Evolutionary conservation across 805 yeast genomes (phyloP).

Genomic region (Lipomyces yamadae): DNA sequence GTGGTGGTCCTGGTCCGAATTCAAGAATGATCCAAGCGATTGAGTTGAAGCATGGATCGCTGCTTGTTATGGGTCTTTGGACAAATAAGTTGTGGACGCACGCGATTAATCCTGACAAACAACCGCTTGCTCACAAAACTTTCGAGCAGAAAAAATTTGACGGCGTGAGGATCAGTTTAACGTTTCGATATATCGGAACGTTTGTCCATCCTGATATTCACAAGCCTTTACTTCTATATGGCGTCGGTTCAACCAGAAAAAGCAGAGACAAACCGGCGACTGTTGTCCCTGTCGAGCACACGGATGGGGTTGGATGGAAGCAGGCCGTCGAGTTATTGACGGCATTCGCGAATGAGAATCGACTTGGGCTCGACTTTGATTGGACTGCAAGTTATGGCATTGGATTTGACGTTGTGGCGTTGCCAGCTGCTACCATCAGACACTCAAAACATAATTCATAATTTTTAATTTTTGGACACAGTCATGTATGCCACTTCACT

Average conservation of each 20-base stretch:
- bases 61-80: conserved; percentile 27
- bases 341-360: conserved; percentile 28
- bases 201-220: conserved; percentile 10
- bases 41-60: conserved; percentile 28
- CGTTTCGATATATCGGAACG: conserved; percentile 30
- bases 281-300: conserved; percentile 14
- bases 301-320: neutral
- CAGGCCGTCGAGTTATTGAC: conserved; percentile 17
- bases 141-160: conserved; percentile 19
- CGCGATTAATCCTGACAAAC: conserved; percentile 28
- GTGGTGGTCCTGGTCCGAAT: neutral
- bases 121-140: conserved; percentile 3
- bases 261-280: conserved; percentile 12
- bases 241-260: conserved; percentile 30
- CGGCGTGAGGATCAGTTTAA: conserved; percentile 29
- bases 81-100: conserved; percentile 37
- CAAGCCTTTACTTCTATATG: conserved; percentile 22
- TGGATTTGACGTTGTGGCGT: conserved; percentile 22
- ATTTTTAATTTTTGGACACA: neutral
- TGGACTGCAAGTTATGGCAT: conserved; percentile 30
- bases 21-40: conserved; percentile 26
- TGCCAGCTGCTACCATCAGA: neutral
- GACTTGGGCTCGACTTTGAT: conserved; percentile 20
- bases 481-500: neutral
- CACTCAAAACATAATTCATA: neutral